Evolutionary conservation across 2,329 filamentous ascomycete species (phyloP).

Genomic region (Ophiostoma sp.): DNA sequence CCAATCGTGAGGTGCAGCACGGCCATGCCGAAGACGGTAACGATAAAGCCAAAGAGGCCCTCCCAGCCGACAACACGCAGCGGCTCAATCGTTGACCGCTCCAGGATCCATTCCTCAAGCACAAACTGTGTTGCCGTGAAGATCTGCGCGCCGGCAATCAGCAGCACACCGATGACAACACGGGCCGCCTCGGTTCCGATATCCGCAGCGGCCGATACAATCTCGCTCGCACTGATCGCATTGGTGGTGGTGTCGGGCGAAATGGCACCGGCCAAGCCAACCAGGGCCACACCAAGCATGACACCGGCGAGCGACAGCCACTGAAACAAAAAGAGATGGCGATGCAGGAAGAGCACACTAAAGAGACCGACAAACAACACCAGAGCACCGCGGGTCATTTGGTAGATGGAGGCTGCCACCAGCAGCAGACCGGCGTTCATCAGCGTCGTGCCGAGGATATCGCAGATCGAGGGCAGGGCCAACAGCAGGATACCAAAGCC

Average conservation of each 20-base stretch:
- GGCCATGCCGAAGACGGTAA: slow-evolving; percentile 74
- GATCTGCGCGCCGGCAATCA: slow-evolving; percentile 92
- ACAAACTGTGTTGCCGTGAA: slow-evolving; percentile 98
- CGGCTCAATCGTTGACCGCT: slow-evolving; percentile 61
- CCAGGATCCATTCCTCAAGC: slow-evolving; percentile 85
- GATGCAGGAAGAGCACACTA: slow-evolving; percentile 82
- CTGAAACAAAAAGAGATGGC: slow-evolving; percentile 78
- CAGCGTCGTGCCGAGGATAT: slow-evolving; percentile 89
- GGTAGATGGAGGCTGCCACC: slow-evolving; percentile 93
- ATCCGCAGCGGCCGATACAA: slow-evolving; percentile 32
- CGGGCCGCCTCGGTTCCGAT: slow-evolving; percentile 49
- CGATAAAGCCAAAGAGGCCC: slow-evolving; percentile 79
- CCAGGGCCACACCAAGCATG: slow-evolving; percentile 78
- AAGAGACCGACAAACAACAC: slow-evolving; percentile 95
- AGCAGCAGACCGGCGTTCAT: slow-evolving; percentile 96
- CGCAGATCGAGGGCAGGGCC: slow-evolving; percentile 81
- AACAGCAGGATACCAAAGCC: slow-evolving; percentile 71
- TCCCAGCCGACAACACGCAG: slow-evolving; percentile 95
- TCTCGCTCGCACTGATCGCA: slow-evolving; percentile 27
- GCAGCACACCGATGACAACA: slow-evolving; percentile 74
- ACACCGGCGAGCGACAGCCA: slow-evolving; percentile 87
- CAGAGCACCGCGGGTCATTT: slow-evolving; percentile 94
- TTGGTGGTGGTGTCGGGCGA: slow-evolving; percentile 58
- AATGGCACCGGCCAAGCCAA: slow-evolving; percentile 82
- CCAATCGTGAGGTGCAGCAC: slow-evolving; percentile 75